Evolutionary conservation across 768 basidiomycete genomes (phyloP).

Genomic region (Hygrocybe coccinea): DNA sequence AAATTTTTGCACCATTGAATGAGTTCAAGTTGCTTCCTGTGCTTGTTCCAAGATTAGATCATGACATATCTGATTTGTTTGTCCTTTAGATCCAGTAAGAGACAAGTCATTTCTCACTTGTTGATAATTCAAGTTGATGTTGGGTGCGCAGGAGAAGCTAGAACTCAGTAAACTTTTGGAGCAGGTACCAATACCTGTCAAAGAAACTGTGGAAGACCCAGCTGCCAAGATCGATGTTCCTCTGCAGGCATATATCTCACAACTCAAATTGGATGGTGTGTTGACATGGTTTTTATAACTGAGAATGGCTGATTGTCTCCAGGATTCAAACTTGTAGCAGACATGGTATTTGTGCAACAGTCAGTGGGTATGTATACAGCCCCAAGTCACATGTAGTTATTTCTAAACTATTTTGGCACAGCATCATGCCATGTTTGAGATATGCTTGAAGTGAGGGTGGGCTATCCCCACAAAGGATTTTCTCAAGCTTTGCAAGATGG

Average conservation of each 20-base stretch:
- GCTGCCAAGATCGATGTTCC: conserved; percentile 97
- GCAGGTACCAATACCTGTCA: conserved; percentile 93
- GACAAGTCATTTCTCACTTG: too few relatives aligned
- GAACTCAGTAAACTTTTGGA: conserved; percentile 88
- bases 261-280: conserved; percentile 83
- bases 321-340: conserved; percentile 82
- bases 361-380: conserved; percentile 78
- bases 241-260: conserved; percentile 90
- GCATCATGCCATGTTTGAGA: conserved; percentile 98
- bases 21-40: conserved; percentile 92
- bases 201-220: conserved; percentile 93
- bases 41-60: background rate
- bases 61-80: too few relatives aligned
- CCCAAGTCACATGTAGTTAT: background rate
- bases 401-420: conserved; percentile 20
- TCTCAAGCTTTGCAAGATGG: conserved; percentile 94
- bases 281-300: background rate
- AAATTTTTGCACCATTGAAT: conserved; percentile 91
- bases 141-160: conserved; percentile 61
- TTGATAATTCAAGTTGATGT: conserved; percentile 17
- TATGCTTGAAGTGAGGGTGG: conserved; percentile 98
- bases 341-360: conserved; percentile 96
- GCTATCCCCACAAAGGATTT: conserved; percentile 88
- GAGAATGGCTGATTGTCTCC: background rate
- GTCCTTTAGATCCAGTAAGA: too few relatives aligned